Evolutionary conservation across 768 basidiomycete species (phyloP).

Genomic region (Tylopilus cervinicoccineus): DNA sequence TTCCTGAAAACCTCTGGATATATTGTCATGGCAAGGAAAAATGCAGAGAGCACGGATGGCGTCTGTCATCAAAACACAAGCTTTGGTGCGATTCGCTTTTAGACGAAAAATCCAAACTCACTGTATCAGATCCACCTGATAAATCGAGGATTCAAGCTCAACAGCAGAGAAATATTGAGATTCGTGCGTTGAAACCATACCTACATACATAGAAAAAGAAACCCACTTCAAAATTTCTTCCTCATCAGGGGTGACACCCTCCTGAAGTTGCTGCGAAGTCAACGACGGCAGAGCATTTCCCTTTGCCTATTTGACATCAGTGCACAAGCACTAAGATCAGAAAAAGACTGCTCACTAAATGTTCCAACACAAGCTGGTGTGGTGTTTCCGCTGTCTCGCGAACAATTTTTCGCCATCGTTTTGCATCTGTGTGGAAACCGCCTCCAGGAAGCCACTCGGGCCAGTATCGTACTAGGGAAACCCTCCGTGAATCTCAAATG

Average conservation of each 20-base stretch:
- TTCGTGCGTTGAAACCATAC: conserved; percentile 1
- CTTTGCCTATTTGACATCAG: background rate
- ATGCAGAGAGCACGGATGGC: conserved; percentile 4
- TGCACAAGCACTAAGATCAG: too few relatives aligned
- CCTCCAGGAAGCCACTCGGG: conserved; percentile 24
- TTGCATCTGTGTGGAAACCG: conserved; percentile 13
- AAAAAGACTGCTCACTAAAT: conserved; percentile 6
- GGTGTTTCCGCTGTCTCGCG: conserved; percentile 1
- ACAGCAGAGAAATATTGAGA: background rate
- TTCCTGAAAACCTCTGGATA: conserved; percentile 4
- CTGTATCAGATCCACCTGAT: conserved; percentile 26
- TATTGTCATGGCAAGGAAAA: conserved; percentile 19
- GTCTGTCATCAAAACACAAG: conserved; percentile 14
- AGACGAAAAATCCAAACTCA: conserved; percentile 9
- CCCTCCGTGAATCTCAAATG: background rate
- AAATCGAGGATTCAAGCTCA: background rate
- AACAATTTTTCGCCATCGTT: conserved; percentile 2
- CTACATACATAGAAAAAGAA: conserved; percentile 13
- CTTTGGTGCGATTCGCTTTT: background rate
- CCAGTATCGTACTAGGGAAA: conserved; percentile 10
- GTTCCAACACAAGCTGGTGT: conserved; percentile 10
- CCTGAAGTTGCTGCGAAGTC: conserved; percentile 8
- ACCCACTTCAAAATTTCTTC: conserved; percentile 13
- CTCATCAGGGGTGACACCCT: conserved; percentile 8
- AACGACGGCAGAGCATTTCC: conserved; percentile 13